phyloP scores from a whole-genome alignment of 2,329 filamentous ascomycete genomes.

The Phialemoniopsis sp. region DNA sequence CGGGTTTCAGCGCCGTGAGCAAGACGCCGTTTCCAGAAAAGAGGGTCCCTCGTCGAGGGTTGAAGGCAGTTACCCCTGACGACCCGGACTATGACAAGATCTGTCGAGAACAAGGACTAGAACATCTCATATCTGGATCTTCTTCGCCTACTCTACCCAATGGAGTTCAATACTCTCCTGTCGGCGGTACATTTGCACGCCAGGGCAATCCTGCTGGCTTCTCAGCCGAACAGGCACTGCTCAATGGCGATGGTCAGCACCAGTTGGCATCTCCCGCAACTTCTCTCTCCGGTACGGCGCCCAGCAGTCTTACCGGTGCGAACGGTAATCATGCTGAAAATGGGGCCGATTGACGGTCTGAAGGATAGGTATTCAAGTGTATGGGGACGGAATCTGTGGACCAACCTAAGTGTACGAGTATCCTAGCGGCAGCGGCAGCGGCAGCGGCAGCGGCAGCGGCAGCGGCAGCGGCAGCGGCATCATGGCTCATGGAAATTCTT shows the following conservation, averaged over 20 bases:
- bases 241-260: conserved; percentile 3
- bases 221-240: conserved; percentile 19
- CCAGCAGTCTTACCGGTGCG: conserved; percentile 21
- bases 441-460: too few species aligned
- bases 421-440: too few species aligned
- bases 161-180: conserved; percentile 42
- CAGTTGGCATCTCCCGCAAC: conserved; percentile 7
- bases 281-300: neutral
- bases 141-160: conserved; percentile 38
- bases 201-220: conserved; percentile 12
- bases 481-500: too few species aligned
- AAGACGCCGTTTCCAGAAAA: conserved; percentile 50
- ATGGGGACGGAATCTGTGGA: too few species aligned
- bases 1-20: conserved; percentile 42
- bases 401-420: too few species aligned
- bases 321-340: conserved; percentile 10
- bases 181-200: conserved; percentile 9
- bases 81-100: conserved; percentile 54
- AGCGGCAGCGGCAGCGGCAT: too few species aligned
- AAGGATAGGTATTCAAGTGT: too few species aligned
- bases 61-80: conserved; percentile 46
- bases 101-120: conserved; percentile 53
- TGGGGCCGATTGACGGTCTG: conserved; percentile 11
- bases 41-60: conserved; percentile 49
- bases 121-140: conserved; percentile 44